Evolutionary conservation across 108 stramenopile species (phyloP), one percentile per base, ranked within the genome.

Genomic region (Cyclotella choctawhatcheeana): DNA sequence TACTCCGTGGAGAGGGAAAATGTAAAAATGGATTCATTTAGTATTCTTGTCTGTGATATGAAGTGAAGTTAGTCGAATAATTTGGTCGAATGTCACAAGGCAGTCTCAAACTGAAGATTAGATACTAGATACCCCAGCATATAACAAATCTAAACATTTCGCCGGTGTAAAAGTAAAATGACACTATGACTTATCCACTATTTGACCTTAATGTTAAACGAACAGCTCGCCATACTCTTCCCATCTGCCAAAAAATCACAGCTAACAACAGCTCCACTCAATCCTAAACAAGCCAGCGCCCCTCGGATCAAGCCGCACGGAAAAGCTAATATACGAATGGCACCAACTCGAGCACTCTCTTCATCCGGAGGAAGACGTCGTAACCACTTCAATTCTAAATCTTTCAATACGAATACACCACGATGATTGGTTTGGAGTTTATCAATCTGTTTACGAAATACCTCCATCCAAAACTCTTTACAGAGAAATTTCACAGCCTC

Each of bases 341-440:
- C 91, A 20, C 84, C 84, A 10, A 92, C 87, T 48, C 93, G 81
- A 6, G 91, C 85, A 37, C 77, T 77, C 60, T 92, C 93, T 37
- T 77, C 77, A 52, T 89, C 89, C 13, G 87, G 52, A 5, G 93
- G 93, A 8, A 92, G 73, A 40, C 91, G 81, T 29, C 83, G 62
- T 64, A 94, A 48, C 93, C 93, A 94, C 52, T 82, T 77, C 14
- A 94, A 66, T 51, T 92, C 86, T 59, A 88, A 70, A 78, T 97
- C 97, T 61, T 95, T 94, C 30, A 97, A 64, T 0, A 97, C 97
- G 74, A 97, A 97, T 1, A 96, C 93, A 20, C 97, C 97, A 40
- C 94, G 70, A 73, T 97, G 97, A 79, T 97, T 97, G 34, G 97
- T 97, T 79, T 97, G 97, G 40, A 97, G 72, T 69, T 97, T 97